Percentiles rank a stretch among this genome's conserved stretches.
Evolutionary conservation across 805 yeast species (phyloP).

Genomic region (Lipomyces mesembrius): DNA sequence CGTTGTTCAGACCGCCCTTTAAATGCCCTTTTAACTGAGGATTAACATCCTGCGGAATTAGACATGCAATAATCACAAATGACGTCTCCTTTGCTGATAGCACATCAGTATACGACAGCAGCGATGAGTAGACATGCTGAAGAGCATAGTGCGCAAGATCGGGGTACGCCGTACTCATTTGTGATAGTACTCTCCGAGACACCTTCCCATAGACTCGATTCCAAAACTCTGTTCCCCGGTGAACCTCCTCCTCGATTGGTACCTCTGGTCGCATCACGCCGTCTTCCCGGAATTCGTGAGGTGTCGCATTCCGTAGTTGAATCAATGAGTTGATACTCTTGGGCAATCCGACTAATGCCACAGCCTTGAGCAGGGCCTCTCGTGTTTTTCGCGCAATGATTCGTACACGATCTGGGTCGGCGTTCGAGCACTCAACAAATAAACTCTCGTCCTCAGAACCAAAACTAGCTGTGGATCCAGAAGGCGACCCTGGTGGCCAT

Average conservation of each 20-base stretch:
- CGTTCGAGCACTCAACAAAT: slow-evolving; percentile 20
- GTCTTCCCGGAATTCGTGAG: slow-evolving; percentile 52
- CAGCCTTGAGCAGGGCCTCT: slow-evolving; percentile 77
- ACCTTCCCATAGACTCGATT: slow-evolving; percentile 75
- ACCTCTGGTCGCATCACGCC: slow-evolving; percentile 24
- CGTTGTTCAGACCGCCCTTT: slow-evolving; percentile 80
- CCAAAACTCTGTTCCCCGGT: slow-evolving; percentile 71
- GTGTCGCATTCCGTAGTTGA: slow-evolving; percentile 67
- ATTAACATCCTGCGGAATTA: slow-evolving; percentile 90
- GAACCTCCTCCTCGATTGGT: slow-evolving; percentile 23
- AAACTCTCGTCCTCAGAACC: slow-evolving; percentile 29
- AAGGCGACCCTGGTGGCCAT: slow-evolving; percentile 4
- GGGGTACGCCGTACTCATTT: slow-evolving; percentile 77
- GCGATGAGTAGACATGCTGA: slow-evolving; percentile 75
- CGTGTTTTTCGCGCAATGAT: slow-evolving; percentile 60
- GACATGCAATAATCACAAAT: slow-evolving; percentile 72
- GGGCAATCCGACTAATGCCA: slow-evolving; percentile 84
- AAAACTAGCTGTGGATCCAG: slow-evolving; percentile 12
- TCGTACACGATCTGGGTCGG: slow-evolving; percentile 38
- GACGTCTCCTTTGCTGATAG: slow-evolving; percentile 73
- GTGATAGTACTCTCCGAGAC: slow-evolving; percentile 65
- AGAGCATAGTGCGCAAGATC: slow-evolving; percentile 78
- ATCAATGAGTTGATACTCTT: slow-evolving; percentile 79
- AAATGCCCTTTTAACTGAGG: slow-evolving; percentile 92
- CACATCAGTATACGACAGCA: slow-evolving; percentile 69